Evolutionary conservation across 768 basidiomycete species (phyloP).

Genomic region (Favolaschia claudopus): DNA sequence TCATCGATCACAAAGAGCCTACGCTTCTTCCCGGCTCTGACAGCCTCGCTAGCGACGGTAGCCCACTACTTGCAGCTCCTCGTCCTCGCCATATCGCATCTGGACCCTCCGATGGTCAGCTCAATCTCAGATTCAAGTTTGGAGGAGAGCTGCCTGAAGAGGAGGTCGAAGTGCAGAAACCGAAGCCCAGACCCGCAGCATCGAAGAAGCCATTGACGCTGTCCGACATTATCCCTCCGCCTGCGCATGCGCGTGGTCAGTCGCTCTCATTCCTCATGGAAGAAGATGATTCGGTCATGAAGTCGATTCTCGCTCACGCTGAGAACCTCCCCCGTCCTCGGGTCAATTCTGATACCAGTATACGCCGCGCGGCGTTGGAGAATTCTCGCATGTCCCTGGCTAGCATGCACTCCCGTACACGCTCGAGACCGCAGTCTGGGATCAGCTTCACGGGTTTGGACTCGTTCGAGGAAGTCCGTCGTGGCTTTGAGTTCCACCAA

Average conservation of each 20-base stretch:
- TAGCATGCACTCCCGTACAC: slow-evolving; percentile 36
- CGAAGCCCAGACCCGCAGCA: too few relatives aligned
- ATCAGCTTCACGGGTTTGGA: slow-evolving; percentile 77
- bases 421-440: slow-evolving; percentile 56
- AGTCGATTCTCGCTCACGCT: slow-evolving; percentile 62
- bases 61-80: slow-evolving; percentile 28
- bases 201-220: slow-evolving; percentile 58
- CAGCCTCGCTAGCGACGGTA: slow-evolving; percentile 45
- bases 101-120: slow-evolving; percentile 66
- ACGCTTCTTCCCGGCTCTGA: slow-evolving; percentile 50
- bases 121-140: slow-evolving; percentile 79
- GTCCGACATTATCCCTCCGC: slow-evolving; percentile 79
- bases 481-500: slow-evolving; percentile 77
- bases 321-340: slow-evolving; percentile 47
- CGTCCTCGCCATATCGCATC: slow-evolving; percentile 44
- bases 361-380: slow-evolving; percentile 40
- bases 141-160: slow-evolving; percentile 55
- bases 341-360: slow-evolving; percentile 52
- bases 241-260: slow-evolving; percentile 55
- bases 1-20: slow-evolving; percentile 45
- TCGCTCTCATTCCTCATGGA: slow-evolving; percentile 53
- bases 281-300: slow-evolving; percentile 61
- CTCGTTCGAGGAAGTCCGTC: slow-evolving; percentile 80
- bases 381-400: slow-evolving; percentile 28
- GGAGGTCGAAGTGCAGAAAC: too few relatives aligned